Evolutionary conservation across 345 rosid species (phyloP).

Genomic region (Aethionema arabicum): DNA sequence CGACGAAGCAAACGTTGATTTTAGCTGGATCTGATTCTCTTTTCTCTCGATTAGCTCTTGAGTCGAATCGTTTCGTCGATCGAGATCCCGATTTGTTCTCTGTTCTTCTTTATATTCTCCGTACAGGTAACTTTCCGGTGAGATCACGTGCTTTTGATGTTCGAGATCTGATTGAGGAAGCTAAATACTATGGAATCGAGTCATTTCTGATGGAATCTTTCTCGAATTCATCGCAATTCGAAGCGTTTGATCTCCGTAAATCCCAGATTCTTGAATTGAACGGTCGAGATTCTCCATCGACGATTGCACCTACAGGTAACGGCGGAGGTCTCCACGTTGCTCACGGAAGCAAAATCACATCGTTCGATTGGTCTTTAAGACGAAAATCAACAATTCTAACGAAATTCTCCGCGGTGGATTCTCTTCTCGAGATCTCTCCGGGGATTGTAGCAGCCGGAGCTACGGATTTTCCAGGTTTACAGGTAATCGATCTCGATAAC

Average conservation of each 20-base stretch:
- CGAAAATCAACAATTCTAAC: constrained; percentile 72
- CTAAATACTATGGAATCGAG: constrained; percentile 69
- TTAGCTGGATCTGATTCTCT: constrained; percentile 66
- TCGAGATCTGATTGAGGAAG: constrained; percentile 72
- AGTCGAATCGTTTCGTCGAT: constrained; percentile 64
- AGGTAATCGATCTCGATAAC: constrained; percentile 65
- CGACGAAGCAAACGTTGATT: constrained; percentile 69
- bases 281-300: constrained; percentile 73
- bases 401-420: constrained; percentile 82
- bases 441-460: constrained; percentile 76
- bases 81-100: constrained; percentile 86
- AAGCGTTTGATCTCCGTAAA: constrained; percentile 68
- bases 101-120: constrained; percentile 66
- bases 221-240: constrained; percentile 68
- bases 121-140: constrained; percentile 78
- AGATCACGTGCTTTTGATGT: constrained; percentile 60
- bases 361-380: constrained; percentile 82
- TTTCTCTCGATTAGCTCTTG: constrained; percentile 48
- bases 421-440: constrained; percentile 62
- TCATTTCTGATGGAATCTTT: constrained; percentile 53
- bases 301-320: constrained; percentile 52
- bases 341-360: constrained; percentile 87
- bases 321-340: constrained; percentile 71
- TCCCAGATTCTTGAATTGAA: constrained; percentile 51
- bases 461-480: constrained; percentile 81